Evolutionary conservation across 208 protist species (phyloP).

Genomic region (Jaenimonas drosophilae): DNA sequence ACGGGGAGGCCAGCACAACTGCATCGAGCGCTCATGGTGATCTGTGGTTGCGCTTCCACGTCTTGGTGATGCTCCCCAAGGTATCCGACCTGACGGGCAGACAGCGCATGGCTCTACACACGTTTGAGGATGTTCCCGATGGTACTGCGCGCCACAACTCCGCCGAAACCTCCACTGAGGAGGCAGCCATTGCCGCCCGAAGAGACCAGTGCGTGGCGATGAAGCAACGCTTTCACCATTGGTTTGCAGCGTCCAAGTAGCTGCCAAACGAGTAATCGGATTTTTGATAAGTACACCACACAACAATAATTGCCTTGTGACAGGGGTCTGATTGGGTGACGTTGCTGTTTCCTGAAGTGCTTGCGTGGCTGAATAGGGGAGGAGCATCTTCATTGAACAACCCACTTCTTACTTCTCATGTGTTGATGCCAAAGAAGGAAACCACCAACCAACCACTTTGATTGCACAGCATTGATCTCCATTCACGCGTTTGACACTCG

Average conservation of each 20-base stretch:
- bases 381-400: background rate
- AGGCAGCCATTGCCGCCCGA: slow-evolving; percentile 1
- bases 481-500: too few species aligned
- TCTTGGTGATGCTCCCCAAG: slow-evolving; percentile 58
- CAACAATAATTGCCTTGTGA: too few species aligned
- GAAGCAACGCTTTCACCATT: slow-evolving; percentile 48
- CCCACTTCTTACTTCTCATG: background rate
- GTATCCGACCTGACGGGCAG: slow-evolving; percentile 37
- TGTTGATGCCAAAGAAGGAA: too few species aligned
- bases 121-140: slow-evolving; percentile 21
- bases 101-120: slow-evolving; percentile 32
- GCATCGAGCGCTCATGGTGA: too few species aligned
- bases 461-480: too few species aligned
- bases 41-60: slow-evolving; percentile 39
- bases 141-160: background rate
- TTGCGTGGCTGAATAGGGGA: too few species aligned
- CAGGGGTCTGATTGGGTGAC: too few species aligned
- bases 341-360: too few species aligned
- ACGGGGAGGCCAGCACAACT: background rate
- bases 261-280: too few species aligned
- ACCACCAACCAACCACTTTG: too few species aligned
- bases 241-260: slow-evolving; percentile 42
- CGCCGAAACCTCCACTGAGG: background rate
- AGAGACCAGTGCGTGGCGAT: slow-evolving; percentile 21
- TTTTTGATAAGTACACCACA: background rate